These are phyloP conservation scores for Verruconis gallopava DNA, from an alignment of 2,329 filamentous ascomycete genomes.

Conservation along the genomic window DNA sequence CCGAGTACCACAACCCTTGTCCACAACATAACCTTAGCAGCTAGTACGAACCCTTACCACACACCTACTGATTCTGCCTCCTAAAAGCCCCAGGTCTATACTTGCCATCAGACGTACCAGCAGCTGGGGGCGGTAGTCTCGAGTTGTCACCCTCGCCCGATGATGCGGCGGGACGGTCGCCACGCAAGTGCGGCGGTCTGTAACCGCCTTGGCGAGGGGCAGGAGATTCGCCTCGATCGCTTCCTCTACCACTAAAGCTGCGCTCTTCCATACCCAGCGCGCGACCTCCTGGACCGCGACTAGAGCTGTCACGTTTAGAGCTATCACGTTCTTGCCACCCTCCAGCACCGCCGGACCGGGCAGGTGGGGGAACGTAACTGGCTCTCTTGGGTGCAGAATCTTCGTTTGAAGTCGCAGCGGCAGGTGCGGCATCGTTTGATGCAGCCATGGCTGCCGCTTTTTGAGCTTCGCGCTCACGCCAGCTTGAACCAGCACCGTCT, in stretches of 20 bases:
- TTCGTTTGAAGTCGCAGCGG: constrained; percentile 23
- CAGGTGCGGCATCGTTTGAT: constrained; percentile 21
- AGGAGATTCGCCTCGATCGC: constrained; percentile 7
- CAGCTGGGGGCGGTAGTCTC: constrained; percentile 8
- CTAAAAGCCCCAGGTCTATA: constrained; percentile 28
- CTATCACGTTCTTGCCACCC: constrained; percentile 26
- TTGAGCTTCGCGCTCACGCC: constrained; percentile 56
- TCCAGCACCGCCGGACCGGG: constrained; percentile 17
- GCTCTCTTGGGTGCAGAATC: constrained; percentile 26
- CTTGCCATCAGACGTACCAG: constrained; percentile 21
- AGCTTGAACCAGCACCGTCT: constrained; percentile 47
- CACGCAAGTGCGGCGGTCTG: constrained; percentile 10
- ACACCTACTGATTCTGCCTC: constrained; percentile 5
- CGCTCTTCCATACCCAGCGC: constrained; percentile 1
- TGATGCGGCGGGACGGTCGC: constrained; percentile 8
- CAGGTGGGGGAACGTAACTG: constrained; percentile 34
- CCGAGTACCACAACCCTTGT: too few relatives aligned
- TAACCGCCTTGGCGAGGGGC: constrained; percentile 1
- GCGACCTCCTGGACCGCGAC: constrained; percentile 16
- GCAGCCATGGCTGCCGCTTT: constrained; percentile 19
- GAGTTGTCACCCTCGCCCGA: neutral
- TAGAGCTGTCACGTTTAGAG: constrained; percentile 22
- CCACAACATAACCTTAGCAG: too few relatives aligned
- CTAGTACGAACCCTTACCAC: too few relatives aligned
- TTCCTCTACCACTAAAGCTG: constrained; percentile 15